Evolutionary conservation across 331 rosid species (phyloP).

Genomic region (Pyrus hybrid): DNA sequence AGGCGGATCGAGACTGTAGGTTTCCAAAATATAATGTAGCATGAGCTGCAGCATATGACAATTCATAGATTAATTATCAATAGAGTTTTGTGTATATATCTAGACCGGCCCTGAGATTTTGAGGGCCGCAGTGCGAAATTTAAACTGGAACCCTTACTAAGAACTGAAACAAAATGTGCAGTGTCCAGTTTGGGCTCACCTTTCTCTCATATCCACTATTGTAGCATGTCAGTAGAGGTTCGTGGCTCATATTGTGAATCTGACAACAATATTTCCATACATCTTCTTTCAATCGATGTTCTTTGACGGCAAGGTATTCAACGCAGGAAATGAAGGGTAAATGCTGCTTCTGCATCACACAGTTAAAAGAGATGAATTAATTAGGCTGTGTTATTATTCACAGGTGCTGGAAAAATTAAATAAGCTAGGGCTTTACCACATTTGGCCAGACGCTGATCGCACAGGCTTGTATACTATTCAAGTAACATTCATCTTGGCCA

Average conservation of each 20-base stretch:
- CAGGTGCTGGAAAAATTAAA: no score
- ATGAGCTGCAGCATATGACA: conserved; percentile 19
- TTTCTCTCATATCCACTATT: background rate
- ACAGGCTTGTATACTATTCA: no score
- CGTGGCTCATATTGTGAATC: background rate
- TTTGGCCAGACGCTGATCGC: no score
- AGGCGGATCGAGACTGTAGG: conserved; percentile 28
- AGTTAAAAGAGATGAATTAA: no score
- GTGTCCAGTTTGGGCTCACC: background rate
- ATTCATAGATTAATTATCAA: background rate
- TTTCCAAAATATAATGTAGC: background rate
- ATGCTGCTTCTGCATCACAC: no score
- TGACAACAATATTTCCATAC: background rate
- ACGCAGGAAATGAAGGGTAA: background rate
- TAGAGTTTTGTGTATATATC: background rate
- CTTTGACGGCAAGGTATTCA: background rate
- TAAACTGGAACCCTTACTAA: background rate
- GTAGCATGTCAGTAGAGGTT: background rate
- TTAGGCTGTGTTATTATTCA: no score
- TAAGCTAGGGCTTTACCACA: no score
- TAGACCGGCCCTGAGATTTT: background rate
- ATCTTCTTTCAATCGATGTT: background rate
- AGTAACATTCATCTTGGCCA: no score
- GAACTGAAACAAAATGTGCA: background rate
- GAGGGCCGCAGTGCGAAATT: background rate